Base-by-base conservation (phyloP, 2,329 filamentous ascomycete genomes). In the Pseudocercospora musae region DNA sequence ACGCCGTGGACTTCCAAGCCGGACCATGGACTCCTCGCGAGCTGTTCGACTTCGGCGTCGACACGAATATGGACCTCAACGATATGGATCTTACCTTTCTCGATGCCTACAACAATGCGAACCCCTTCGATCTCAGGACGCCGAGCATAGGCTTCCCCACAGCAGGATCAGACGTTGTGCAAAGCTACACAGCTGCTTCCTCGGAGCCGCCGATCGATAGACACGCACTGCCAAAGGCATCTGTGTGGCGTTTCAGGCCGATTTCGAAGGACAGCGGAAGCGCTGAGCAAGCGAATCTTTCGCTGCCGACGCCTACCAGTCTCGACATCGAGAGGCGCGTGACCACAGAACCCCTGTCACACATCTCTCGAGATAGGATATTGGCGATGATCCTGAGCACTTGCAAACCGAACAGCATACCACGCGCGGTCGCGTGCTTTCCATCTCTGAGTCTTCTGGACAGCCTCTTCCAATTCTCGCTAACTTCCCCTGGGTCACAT, bases 301-400 rank as follows among this genome's bases (percentile, higher is more conserved):
- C 76, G 2, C 69, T 80, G 4, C 71, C 77, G 0, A 76, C 77
- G 0, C 75, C 71, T 23, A 76, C 75, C 1, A 73, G 71, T 42
- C 61, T 77, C 1, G 74, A 75, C 9, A 72, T 78, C 2, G 76
- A 77, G 50, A 72, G 77, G n/a, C 71, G 78, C 27, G 76, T 78
- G 1, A 77, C 77, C 4, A 73, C 73, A 44, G 79, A 80, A 60
- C 75, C 75, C 33, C 67, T 81, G 3, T 72, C 75, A 18, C 75
- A 76, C 48, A 76, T 74, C 2, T 77, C 77, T 20, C 75, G 79
- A 29, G 89, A 91, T 72, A 82, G 81, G 52, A 81, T 90, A 1
- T 77, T 91, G 59, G 86, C 84, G 10, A 81, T 90, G 62, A 83
- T 90, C 1, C 76, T 91, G 37, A 80, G 81, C 55, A 85, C 83